A percentile compares a stretch with the other conserved stretches of the same genome.
Evolutionary conservation across 768 basidiomycete species (phyloP).

Genomic region (Paxillus rubicundulus): DNA sequence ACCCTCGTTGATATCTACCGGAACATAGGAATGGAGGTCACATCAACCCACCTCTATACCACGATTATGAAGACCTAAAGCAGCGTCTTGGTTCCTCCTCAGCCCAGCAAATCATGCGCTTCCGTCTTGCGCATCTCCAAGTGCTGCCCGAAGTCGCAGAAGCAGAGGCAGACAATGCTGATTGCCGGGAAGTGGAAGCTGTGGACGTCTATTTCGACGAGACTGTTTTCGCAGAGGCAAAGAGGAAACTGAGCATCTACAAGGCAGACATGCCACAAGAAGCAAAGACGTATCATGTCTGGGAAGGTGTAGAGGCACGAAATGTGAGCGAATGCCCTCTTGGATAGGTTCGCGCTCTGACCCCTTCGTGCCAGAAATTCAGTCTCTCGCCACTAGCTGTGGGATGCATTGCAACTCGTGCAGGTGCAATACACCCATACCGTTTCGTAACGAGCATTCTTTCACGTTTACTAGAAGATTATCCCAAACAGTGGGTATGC

Average conservation of each 20-base stretch:
- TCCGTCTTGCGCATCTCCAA: constrained; percentile 39
- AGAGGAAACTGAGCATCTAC: constrained; percentile 44
- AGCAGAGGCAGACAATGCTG: constrained; percentile 26
- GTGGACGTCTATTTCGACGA: constrained; percentile 36
- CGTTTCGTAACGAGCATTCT: constrained; percentile 63
- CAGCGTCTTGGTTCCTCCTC: constrained; percentile 34
- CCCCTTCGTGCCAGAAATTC: constrained; percentile 39
- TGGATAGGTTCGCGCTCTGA: background rate
- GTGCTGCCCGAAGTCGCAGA: constrained; percentile 31
- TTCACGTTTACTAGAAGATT: constrained; percentile 46
- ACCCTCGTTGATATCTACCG: background rate
- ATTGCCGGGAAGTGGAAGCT: constrained; percentile 32
- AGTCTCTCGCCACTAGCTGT: constrained; percentile 43
- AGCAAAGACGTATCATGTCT: constrained; percentile 26
- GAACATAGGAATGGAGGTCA: constrained; percentile 48
- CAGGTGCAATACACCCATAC: constrained; percentile 69
- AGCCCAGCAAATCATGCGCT: constrained; percentile 41
- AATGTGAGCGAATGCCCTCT: constrained; percentile 26
- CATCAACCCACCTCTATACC: constrained; percentile 46
- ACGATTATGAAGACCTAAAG: constrained; percentile 43
- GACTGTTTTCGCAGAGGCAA: constrained; percentile 36
- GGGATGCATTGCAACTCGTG: constrained; percentile 53
- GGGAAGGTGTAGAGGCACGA: constrained; percentile 34
- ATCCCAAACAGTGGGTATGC: constrained; percentile 37
- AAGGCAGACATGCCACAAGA: constrained; percentile 51